These are phyloP conservation scores for Syzygium aqueum DNA, from an alignment of 345 rosid genomes.

Conservation along the genomic window DNA sequence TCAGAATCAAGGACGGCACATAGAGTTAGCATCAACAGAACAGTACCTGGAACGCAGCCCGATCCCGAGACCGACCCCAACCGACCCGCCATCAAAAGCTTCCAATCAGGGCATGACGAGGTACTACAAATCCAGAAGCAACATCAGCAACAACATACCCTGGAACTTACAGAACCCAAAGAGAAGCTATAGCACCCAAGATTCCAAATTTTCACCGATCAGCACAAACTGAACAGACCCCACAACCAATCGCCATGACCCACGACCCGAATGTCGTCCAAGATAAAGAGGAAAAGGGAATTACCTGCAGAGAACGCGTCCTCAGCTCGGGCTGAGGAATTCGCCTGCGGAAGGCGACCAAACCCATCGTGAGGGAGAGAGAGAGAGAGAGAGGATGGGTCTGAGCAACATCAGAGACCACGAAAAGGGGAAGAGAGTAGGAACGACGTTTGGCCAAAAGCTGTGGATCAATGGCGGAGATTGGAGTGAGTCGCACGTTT, in stretches of 20 bases:
- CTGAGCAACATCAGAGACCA: constrained; percentile 1
- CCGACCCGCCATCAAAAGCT: background rate
- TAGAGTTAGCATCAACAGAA: background rate
- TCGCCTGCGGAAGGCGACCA: background rate
- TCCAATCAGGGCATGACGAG: background rate
- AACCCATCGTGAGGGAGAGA: background rate
- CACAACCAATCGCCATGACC: background rate
- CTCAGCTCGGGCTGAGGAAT: background rate
- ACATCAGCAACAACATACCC: background rate
- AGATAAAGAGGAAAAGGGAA: background rate
- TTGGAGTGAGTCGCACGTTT: background rate
- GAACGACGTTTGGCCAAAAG: background rate
- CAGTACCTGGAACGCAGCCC: background rate
- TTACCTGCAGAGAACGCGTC: background rate
- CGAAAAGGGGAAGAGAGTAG: background rate
- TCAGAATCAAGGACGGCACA: background rate
- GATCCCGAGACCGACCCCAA: background rate
- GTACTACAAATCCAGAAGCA: background rate
- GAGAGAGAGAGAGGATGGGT: background rate
- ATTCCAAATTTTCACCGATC: background rate
- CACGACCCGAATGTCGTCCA: background rate
- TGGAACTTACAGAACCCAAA: background rate
- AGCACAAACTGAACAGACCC: background rate
- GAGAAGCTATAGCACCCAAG: background rate
- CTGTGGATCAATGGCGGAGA: background rate